Evolutionary conservation across 1,139 yeast species (phyloP).

Genomic region (Geotrichum restrictum): DNA sequence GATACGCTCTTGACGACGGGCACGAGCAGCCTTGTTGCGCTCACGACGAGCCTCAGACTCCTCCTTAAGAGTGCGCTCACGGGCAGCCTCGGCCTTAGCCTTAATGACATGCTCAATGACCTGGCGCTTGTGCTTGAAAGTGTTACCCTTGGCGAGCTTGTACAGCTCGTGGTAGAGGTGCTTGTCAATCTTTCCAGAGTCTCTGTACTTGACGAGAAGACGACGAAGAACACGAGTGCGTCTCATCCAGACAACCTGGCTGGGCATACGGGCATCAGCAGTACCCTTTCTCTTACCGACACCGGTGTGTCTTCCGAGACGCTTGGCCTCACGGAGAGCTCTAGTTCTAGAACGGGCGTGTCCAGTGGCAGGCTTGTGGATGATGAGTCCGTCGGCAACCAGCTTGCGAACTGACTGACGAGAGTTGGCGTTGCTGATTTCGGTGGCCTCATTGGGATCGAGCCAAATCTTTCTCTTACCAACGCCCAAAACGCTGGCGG

Average conservation of each 20-base stretch:
- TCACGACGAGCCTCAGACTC: constrained; percentile 99
- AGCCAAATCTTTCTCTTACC: constrained; percentile 99
- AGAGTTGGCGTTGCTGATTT: constrained; percentile 97
- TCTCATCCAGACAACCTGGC: constrained; percentile 99
- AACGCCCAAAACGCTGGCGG: constrained; percentile 98
- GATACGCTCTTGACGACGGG: constrained; percentile 97
- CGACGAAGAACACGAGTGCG: constrained; percentile 99
- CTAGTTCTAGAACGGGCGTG: constrained; percentile 99
- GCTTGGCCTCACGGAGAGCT: constrained; percentile 95
- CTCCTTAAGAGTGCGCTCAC: constrained; percentile 98
- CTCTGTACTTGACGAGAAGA: constrained; percentile 98
- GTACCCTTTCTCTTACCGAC: constrained; percentile 99
- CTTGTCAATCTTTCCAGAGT: constrained; percentile 98
- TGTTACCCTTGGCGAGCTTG: constrained; percentile 98
- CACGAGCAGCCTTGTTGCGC: constrained; percentile 99
- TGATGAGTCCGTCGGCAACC: constrained; percentile 96
- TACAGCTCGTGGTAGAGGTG: constrained; percentile 97
- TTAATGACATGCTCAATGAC: constrained; percentile 98
- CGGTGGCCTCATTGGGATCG: constrained; percentile 97
- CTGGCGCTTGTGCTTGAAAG: constrained; percentile 99
- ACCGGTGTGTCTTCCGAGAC: constrained; percentile 99
- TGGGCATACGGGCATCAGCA: constrained; percentile 98
- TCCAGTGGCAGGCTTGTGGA: constrained; percentile 94
- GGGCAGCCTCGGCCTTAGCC: constrained; percentile 99
- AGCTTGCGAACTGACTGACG: constrained; percentile 92